These are phyloP conservation scores for Hyaloperonospora arabidopsidis DNA, from an alignment of 352 stramenopile genomes.

Conservation along the genomic window DNA sequence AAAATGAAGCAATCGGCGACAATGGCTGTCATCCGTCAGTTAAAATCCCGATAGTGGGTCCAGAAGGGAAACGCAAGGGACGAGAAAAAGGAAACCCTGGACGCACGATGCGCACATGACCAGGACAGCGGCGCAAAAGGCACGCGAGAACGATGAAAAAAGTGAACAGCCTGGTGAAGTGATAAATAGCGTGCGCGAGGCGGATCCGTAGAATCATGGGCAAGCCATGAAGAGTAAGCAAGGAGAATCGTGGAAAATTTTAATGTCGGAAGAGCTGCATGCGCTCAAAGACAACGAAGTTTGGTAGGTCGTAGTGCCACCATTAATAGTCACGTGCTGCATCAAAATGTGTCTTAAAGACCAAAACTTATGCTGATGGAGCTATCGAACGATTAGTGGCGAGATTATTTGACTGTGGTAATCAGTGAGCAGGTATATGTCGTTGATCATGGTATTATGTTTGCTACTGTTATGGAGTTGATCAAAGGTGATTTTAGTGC, in stretches of 20 bases:
- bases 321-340: no score
- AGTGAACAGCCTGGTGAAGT: neutral
- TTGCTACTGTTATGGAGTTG: neutral
- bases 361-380: neutral
- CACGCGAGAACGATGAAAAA: neutral
- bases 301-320: no score
- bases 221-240: slow-evolving; percentile 5
- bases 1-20: no score
- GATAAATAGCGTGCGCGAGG: slow-evolving; percentile 3
- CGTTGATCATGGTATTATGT: neutral
- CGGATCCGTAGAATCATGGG: slow-evolving; percentile 13
- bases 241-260: neutral
- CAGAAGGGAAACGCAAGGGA: neutral
- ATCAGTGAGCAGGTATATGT: neutral
- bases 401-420: neutral
- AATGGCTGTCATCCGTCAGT: no score
- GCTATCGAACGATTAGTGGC: slow-evolving; percentile 3
- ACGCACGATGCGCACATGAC: neutral
- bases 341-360: no score
- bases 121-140: neutral
- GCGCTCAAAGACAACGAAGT: no score
- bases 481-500: neutral
- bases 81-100: neutral
- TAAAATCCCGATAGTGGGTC: no score
- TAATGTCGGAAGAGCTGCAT: slow-evolving; percentile 3